Evolutionary conservation across 2,329 filamentous ascomycete species (phyloP), one percentile per base, ranked within the genome.

Genomic region (Verticillium nubilum): DNA sequence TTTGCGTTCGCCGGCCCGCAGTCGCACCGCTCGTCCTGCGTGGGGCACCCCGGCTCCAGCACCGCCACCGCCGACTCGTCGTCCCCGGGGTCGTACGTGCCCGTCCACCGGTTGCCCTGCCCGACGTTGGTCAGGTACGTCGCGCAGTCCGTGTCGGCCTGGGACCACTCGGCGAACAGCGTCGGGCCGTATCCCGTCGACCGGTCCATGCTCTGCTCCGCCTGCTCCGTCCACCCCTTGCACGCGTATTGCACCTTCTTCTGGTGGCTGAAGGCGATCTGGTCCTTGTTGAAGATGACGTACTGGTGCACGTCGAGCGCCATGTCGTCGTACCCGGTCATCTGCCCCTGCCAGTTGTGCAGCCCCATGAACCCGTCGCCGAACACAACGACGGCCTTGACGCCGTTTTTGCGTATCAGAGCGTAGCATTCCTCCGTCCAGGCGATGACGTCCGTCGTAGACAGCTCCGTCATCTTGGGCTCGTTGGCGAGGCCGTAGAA

Each of bases 281-380:
- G 91, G 65, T 89, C 87, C 42, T 86, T 85, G 80, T 99, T 97
- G 83, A 99, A 99, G 73, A 97, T 97, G 69, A 96, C 91, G 74
- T 99, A 99, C 74, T 98, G 94, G 76, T 99, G 95, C 37, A 96
- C 95, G 74, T 99, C 95, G n/a, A 99, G 85, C 19, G 96, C 84
- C 64, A 98, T 80, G 64, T 87, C 84, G 54, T 88, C 80, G 69
- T 90, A 83, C 25, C 82, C 80, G 65, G 89, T 84, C 66, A 98
- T 83, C 71, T 90, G 82, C 47, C 91, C 91, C 72, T 97, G 87
- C 95, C 95, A 99, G 69, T 96, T 94, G 65, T 83, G 81, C 4
- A 98, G 84, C 12, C 94, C 94, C 76, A 96, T 86, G 79, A 99
- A 99, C 26, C 95, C 95, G 74, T 99, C 95, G 59, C 93, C 94